Conservation (phyloP, 345 rosid species). For the Populus ilicifolia region DNA sequence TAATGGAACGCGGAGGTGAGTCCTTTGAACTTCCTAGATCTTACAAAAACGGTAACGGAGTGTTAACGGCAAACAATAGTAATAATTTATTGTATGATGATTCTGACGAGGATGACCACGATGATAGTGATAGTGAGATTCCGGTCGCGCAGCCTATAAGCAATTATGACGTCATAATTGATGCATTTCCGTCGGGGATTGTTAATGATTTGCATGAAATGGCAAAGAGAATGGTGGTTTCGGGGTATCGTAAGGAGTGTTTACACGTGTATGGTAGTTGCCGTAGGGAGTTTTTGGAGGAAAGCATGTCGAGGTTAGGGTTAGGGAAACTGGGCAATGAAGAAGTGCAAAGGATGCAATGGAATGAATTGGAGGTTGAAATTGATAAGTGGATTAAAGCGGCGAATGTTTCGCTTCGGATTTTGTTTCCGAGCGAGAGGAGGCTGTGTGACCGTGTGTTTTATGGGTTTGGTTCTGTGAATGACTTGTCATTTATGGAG, state of each 20-base stretch:
- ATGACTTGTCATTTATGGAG: constrained; percentile 89
- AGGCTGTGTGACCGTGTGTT: constrained; percentile 88
- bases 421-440: constrained; percentile 89
- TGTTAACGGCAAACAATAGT: background rate
- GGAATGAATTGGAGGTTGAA: constrained; percentile 78
- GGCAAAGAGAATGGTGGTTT: constrained; percentile 79
- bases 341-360: constrained; percentile 71
- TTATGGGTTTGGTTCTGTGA: constrained; percentile 58
- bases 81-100: constrained; percentile 15
- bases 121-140: constrained; percentile 41
- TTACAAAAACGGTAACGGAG: constrained; percentile 14
- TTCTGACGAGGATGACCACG: constrained; percentile 48
- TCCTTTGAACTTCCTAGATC: constrained; percentile 40
- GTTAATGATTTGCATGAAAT: constrained; percentile 80
- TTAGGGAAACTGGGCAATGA: constrained; percentile 69
- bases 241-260: constrained; percentile 70
- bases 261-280: constrained; percentile 72
- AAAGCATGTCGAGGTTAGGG: constrained; percentile 73
- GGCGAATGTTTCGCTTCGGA: constrained; percentile 58
- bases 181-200: constrained; percentile 77
- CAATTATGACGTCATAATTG: constrained; percentile 75
- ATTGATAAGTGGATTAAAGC: constrained; percentile 91
- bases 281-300: constrained; percentile 77
- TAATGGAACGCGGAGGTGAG: constrained; percentile 74
- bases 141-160: constrained; percentile 77